Percentiles rank a stretch among this genome's conserved stretches.
phyloP scores from a whole-genome alignment of 2,329 filamentous ascomycete species.

The Exophiala calicioides region DNA sequence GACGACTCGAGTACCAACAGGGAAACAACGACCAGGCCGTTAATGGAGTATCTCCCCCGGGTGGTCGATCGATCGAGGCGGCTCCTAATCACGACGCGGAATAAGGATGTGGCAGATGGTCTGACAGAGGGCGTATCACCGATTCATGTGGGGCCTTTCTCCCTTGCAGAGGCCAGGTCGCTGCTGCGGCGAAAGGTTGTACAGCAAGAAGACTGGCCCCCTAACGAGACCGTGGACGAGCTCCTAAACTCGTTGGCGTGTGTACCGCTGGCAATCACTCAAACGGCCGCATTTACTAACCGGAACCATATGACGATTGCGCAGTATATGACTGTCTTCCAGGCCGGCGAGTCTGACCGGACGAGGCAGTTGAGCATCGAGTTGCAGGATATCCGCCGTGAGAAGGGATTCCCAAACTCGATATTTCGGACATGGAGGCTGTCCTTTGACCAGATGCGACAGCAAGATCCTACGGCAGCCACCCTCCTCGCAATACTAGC shows the following conservation, averaged over 20 bases:
- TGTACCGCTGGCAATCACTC: conserved; percentile 32
- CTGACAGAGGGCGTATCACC: conserved; percentile 13
- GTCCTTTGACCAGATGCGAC: conserved; percentile 50
- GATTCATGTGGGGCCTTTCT: conserved; percentile 32
- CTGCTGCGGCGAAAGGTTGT: background rate
- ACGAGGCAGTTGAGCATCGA: conserved; percentile 1
- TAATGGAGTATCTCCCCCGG: conserved; percentile 7
- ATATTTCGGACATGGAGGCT: conserved; percentile 26
- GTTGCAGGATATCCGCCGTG: conserved; percentile 10
- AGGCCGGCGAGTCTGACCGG: conserved; percentile 24
- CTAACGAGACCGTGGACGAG: background rate
- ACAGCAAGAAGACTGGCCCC: background rate
- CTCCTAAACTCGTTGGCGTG: conserved; percentile 31
- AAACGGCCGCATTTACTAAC: conserved; percentile 32
- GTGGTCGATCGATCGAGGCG: background rate
- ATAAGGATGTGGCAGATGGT: conserved; percentile 16
- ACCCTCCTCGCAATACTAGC: conserved; percentile 34
- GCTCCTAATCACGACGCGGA: conserved; percentile 14
- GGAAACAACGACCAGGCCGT: background rate
- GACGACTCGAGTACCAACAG: background rate
- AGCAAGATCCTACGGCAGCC: conserved; percentile 54
- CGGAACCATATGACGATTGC: conserved; percentile 20
- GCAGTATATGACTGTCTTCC: conserved; percentile 23
- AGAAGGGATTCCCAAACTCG: conserved; percentile 12
- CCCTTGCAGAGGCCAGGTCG: conserved; percentile 11